Base-by-base conservation (phyloP, 768 basidiomycete species). In the Neoboletus brunneissimus region DNA sequence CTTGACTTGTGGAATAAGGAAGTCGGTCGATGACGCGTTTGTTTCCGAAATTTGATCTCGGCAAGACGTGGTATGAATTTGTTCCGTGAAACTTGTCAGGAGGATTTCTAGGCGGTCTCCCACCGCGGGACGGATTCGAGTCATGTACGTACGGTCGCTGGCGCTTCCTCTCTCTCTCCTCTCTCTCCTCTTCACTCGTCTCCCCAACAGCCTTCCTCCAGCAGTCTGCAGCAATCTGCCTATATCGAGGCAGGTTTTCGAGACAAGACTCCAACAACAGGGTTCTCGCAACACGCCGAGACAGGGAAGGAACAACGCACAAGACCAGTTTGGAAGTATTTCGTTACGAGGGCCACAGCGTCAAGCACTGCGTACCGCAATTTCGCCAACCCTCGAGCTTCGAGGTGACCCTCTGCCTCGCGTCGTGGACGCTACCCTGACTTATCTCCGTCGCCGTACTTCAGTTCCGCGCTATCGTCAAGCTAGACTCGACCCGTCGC, bases 381-480 rank as follows among this genome's bases (percentile, higher is more conserved):
- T 27, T 42, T 40, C 35, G 46, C 41, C 40, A 52, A 47, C 53
- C 29, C 11, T 38, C 48, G 11, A 37, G 18, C 23, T 37, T 52
- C 25, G 23, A 29, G 46, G 49, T 43, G 15, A 20, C 20, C 23
- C n/a, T 34, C 32, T 38, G 37, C 37, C 55, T 31, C 29, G 49
- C 61, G 18, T 67, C 42, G 47, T 65, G 47, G 42, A 51, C 41
- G 38, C 31, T 63, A 35, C 57, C 45, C 44, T 54, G 37, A 54
- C 48, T 59, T 59, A 65, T 66, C 66, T 65, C 65, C 66, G 65
- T 62, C 48, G 8, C 27, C 23, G 22, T 23, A 31, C 38, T 64
- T 58, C 53, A 66, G 45, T 59, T 66, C 66, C 65, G 66, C 27
- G 37, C 15, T 44, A 38, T 51, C 50, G 25, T 54, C 58, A 22